Percentiles rank a stretch among this genome's conserved stretches.
phyloP scores from a whole-genome alignment of 2,329 filamentous ascomycete species.

The Aspergillus arachidicola region DNA sequence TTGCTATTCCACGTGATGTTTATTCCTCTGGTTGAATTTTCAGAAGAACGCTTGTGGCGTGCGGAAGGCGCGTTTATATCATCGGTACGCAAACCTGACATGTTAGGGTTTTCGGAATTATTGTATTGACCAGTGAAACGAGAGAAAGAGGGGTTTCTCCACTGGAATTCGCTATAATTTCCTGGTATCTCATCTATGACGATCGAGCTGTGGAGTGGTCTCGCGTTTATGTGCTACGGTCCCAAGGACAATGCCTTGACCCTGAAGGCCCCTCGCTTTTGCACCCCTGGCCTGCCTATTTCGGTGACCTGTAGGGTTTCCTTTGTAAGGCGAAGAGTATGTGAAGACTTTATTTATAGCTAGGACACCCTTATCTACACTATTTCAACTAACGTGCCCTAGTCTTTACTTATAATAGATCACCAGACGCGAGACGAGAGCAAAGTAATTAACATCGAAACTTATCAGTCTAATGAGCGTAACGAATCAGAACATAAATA shows the following conservation, averaged over 20 bases:
- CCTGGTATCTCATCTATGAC: not conserved
- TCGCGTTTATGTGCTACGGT: not conserved
- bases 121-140: too few relatives aligned
- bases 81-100: not conserved
- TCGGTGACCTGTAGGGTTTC: not conserved
- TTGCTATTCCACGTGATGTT: not conserved
- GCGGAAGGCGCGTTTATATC: not conserved
- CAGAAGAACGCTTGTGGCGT: not conserved
- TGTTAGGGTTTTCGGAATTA: not conserved
- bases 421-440: not conserved
- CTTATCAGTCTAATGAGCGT: too few relatives aligned
- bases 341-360: not conserved
- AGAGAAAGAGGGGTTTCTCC: not conserved
- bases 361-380: not conserved
- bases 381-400: not conserved
- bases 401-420: not conserved
- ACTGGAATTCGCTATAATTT: not conserved
- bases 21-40: not conserved
- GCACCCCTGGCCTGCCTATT: not conserved
- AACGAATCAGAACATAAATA: not conserved
- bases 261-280: not conserved
- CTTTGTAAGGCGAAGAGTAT: not conserved
- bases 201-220: not conserved
- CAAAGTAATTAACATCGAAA: not conserved
- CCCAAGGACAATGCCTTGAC: not conserved